Evolutionary conservation across 2,329 filamentous ascomycete genomes (phyloP).

Genomic region (Aspergillus sp.): DNA sequence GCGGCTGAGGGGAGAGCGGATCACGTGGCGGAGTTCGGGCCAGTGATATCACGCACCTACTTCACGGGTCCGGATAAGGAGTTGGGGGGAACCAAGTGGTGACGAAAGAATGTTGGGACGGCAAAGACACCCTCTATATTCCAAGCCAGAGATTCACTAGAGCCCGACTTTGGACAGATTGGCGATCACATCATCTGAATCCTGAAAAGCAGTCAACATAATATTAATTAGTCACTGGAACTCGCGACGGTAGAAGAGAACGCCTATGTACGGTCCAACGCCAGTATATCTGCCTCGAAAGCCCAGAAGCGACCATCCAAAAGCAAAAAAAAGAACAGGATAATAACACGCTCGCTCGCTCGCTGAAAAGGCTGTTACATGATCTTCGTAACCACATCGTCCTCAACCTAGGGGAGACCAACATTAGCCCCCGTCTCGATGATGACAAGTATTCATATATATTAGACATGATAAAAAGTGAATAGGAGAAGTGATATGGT

Average conservation of each 20-base stretch:
- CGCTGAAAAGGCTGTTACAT: slow-evolving; percentile 54
- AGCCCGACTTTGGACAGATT: slow-evolving; percentile 23
- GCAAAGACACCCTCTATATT: background rate
- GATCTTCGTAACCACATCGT: slow-evolving; percentile 79
- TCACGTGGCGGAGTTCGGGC: slow-evolving; percentile 34
- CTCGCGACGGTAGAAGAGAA: slow-evolving; percentile 13
- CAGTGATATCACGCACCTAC: slow-evolving; percentile 37
- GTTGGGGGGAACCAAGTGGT: slow-evolving; percentile 1
- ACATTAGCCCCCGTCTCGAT: slow-evolving; percentile 36
- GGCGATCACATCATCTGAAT: slow-evolving; percentile 22
- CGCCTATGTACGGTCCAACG: slow-evolving; percentile 27
- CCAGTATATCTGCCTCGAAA: slow-evolving; percentile 14
- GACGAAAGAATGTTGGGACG: too few relatives aligned
- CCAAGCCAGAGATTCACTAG: slow-evolving; percentile 7
- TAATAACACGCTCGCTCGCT: slow-evolving; percentile 21
- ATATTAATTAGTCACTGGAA: slow-evolving; percentile 26
- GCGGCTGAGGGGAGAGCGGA: slow-evolving; percentile 15
- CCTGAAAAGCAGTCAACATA: slow-evolving; percentile 22
- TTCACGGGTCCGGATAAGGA: slow-evolving; percentile 28
- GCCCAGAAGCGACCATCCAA: slow-evolving; percentile 8
- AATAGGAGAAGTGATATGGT: too few relatives aligned
- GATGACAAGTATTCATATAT: background rate
- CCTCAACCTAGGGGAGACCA: slow-evolving; percentile 65
- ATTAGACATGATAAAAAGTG: too few relatives aligned
- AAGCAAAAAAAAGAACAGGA: slow-evolving; percentile 6